Base-by-base conservation (phyloP, 129 eudicot genomes). In the Helianthus tuberosus region DNA sequence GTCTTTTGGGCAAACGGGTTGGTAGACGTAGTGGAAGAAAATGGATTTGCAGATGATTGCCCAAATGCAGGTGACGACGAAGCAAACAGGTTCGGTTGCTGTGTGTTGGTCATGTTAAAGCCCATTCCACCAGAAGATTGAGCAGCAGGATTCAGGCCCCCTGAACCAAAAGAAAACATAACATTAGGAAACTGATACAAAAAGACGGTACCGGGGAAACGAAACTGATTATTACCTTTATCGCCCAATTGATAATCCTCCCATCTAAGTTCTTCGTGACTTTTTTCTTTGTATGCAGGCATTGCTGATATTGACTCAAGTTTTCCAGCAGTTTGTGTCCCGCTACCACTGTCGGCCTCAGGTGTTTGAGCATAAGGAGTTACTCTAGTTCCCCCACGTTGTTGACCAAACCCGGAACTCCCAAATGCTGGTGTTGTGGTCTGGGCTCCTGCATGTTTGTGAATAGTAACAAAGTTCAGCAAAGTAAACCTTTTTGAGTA, bases 181-280 rank as follows among this genome's bases (percentile, higher is more conserved):
- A 48, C n/a, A 66, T 73, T 63, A 66, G 68, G 54, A 57, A 53
- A 4, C 10, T 27, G 17, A 61, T 12, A 43, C 1, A 16, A 49
- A 43, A 35, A 41, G 2, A 75, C 15, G 29, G 50, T 62, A 62
- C 14, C 25, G 7, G 51, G 44, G 76, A 44, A 54, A 78, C 60
- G 36, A 76, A 36, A 54, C 75, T 47, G 15, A 51, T 6, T 54
- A 54, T 41, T 73, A 91, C 99, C 97, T 91, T 95, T 95, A 75
- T 95, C 99, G 64, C 96, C 96, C 59, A 46, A 66, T 75, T 95
- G 99, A 83, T 91, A 89, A 77, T 95, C 99, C 81, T 95, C 99
- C 99, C 99, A 95, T 72, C 99, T 85, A 48, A 95, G 89, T 78
- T 95, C 99, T 79, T 95, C 99, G 16, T 91, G 97, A 82, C 92